phyloP scores from a whole-genome alignment of 139 green algal genomes.

The Chlamydomonas sp. region DNA sequence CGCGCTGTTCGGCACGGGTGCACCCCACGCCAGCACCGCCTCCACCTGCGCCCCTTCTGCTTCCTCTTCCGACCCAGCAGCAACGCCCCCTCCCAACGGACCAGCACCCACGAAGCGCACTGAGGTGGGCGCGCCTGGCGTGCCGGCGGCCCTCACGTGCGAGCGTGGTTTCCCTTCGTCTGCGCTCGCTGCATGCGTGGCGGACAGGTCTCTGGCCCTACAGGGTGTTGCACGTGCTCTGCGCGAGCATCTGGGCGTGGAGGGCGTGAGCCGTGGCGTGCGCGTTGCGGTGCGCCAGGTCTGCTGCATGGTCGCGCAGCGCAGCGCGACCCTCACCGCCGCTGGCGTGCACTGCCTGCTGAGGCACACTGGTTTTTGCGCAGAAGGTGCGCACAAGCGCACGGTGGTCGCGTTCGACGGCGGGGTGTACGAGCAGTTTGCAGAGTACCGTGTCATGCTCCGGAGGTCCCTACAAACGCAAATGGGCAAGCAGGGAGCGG shows the following conservation, averaged over 20 bases:
- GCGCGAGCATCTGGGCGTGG: background rate
- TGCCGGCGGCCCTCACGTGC: constrained; percentile 14
- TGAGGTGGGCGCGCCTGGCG: no score
- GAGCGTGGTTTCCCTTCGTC: constrained; percentile 29
- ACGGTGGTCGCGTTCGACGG: constrained; percentile 60
- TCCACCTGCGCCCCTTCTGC: background rate
- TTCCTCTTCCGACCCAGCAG: no score
- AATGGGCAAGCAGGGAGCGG: background rate
- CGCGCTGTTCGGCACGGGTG: background rate
- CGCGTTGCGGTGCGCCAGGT: constrained; percentile 45
- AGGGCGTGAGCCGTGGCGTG: background rate
- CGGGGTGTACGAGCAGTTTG: constrained; percentile 53
- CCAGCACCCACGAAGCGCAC: background rate
- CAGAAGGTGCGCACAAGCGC: background rate
- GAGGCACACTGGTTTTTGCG: constrained; percentile 31
- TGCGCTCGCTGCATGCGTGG: constrained; percentile 38
- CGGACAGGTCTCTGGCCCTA: constrained; percentile 1
- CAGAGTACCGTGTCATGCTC: constrained; percentile 38
- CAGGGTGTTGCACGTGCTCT: background rate
- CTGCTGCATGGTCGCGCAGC: constrained; percentile 53
- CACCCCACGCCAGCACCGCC: background rate
- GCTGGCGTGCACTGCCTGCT: constrained; percentile 51
- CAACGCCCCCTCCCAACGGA: no score
- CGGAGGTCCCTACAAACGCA: constrained; percentile 3
- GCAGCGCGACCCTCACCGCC: constrained; percentile 54